phyloP scores from a whole-genome alignment of 768 basidiomycete species.

The Termitomyces heimii region DNA sequence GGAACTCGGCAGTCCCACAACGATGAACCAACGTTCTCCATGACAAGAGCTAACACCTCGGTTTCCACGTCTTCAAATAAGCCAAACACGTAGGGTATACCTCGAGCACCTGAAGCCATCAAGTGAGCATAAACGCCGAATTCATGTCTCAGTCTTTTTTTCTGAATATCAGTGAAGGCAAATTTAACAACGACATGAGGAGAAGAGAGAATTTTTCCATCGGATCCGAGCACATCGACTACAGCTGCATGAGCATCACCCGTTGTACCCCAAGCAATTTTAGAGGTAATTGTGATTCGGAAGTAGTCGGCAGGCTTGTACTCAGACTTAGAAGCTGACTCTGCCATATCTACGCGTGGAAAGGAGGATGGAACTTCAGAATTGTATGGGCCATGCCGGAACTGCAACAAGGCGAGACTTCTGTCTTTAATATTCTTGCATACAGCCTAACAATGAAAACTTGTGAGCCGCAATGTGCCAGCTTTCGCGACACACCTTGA shows the following conservation, averaged over 20 bases:
- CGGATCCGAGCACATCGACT: neutral
- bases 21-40: conserved; percentile 3
- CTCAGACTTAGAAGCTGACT: neutral
- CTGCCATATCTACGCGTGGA: neutral
- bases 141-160: conserved; percentile 5
- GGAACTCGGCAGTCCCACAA: neutral
- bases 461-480: too few relatives aligned
- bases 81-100: neutral
- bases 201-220: neutral
- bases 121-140: conserved; percentile 9
- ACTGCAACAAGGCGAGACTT: neutral
- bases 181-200: conserved; percentile 9
- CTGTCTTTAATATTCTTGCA: neutral
- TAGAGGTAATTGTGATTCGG: neutral
- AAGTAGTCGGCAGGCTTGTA: neutral
- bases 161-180: conserved; percentile 3
- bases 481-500: conserved; percentile 1
- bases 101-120: neutral
- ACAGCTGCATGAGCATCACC: neutral
- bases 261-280: neutral
- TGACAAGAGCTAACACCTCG: neutral
- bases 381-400: conserved; percentile 1
- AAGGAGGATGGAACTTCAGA: conserved; percentile 11
- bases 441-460: too few relatives aligned
- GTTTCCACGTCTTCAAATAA: conserved; percentile 4